Base-by-base conservation (phyloP, 1,139 yeast species). In the Groenewaldozyma sp. region DNA sequence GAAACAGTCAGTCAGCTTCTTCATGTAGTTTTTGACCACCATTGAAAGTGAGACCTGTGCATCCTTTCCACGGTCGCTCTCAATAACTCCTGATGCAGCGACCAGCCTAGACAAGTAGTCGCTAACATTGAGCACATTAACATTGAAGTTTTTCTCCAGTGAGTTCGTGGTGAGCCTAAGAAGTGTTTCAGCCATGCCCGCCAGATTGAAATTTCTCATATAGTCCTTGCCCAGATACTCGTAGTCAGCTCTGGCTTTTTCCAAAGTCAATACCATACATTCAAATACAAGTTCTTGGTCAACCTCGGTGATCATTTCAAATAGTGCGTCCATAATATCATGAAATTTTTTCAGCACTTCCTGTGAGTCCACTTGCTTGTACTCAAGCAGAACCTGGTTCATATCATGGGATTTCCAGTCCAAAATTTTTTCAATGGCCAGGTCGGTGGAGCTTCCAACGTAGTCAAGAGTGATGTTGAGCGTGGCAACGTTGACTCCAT, bases 381-480 rank as follows among this genome's bases (percentile, higher is more conserved):
- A 52, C 40, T 52, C 50, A 16, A 36, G 34, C 20, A 54, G 43
- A 16, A 51, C 50, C 37, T 55, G 58, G 9, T 52, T 51, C 32
- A 50, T 47, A 31, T 65, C 68, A 28, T 69, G 62, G 37, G 68
- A 59, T 45, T 67, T 76, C 71, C 76, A 78, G 47, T 71, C 72
- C 50, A 80, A 60, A 41, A 84, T 64, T 39, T 70, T 69, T 39
- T 74, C 77, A 46, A 81, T 68, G 3, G 80, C 65, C 18, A 64
- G 48, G 48, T 81, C 87, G 16, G 77, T 65, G 53, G 82, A 82
- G 49, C 74, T 78, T 22, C 95, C 95, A 43, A 79, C 76, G 55
- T 82, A 83, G 43, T 74, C 78, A 1, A 84, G 67, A 28, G 73
- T 65, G 17, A 82, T 40, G 28, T 47, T 47, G 11, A 56, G 45